Evolutionary conservation across 2,329 filamentous ascomycete species (phyloP).

Genomic region (Fusarium sublunatum): DNA sequence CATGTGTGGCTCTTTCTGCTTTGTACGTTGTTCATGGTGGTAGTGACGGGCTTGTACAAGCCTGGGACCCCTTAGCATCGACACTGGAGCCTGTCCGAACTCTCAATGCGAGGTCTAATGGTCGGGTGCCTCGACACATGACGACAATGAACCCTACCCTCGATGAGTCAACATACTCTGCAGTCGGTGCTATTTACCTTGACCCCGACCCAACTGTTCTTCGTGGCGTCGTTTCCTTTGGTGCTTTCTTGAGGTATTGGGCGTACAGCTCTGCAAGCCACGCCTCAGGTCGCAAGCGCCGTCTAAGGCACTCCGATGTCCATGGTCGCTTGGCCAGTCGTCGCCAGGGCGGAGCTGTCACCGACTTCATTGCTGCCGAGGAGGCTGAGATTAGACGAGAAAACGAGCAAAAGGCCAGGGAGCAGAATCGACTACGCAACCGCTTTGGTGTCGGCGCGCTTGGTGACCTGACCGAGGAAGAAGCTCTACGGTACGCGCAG

Average conservation of each 20-base stretch:
- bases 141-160: slow-evolving; percentile 65
- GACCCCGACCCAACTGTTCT: slow-evolving; percentile 89
- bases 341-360: slow-evolving; percentile 73
- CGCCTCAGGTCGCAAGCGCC: slow-evolving; percentile 81
- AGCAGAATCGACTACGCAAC: slow-evolving; percentile 76
- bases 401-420: slow-evolving; percentile 72
- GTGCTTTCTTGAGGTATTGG: slow-evolving; percentile 91
- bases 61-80: slow-evolving; percentile 95
- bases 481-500: slow-evolving; percentile 72
- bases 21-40: slow-evolving; percentile 93
- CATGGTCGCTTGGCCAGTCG: slow-evolving; percentile 64
- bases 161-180: slow-evolving; percentile 79
- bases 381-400: slow-evolving; percentile 82
- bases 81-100: slow-evolving; percentile 82
- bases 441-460: slow-evolving; percentile 85
- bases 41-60: slow-evolving; percentile 93
- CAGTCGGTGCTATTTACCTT: slow-evolving; percentile 84
- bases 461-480: slow-evolving; percentile 72
- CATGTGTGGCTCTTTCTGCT: slow-evolving; percentile 83
- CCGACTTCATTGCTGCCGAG: slow-evolving; percentile 88
- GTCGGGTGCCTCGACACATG: slow-evolving; percentile 81
- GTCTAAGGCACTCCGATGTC: slow-evolving; percentile 73
- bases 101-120: slow-evolving; percentile 85
- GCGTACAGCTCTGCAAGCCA: slow-evolving; percentile 87
- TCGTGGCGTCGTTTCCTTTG: slow-evolving; percentile 87